Evolutionary conservation across 2,329 filamentous ascomycete species (phyloP).

Genomic region (Atkinsonella texensis): DNA sequence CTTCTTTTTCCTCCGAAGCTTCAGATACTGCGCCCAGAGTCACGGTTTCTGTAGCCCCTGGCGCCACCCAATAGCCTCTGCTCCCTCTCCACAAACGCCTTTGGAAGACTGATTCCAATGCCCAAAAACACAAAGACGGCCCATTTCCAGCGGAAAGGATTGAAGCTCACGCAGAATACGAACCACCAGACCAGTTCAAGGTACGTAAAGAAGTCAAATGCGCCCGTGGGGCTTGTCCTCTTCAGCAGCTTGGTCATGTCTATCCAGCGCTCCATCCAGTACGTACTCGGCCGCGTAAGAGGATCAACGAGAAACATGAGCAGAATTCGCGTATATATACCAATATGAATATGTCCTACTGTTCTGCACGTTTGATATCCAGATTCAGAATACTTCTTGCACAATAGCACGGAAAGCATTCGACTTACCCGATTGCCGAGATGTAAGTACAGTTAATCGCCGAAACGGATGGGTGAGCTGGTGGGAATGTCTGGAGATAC

Average conservation of each 20-base stretch:
- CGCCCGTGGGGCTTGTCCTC: slow-evolving; percentile 53
- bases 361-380: slow-evolving; percentile 14
- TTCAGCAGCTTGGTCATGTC: slow-evolving; percentile 70
- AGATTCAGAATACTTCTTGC: too few relatives aligned
- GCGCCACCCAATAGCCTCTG: slow-evolving; percentile 42
- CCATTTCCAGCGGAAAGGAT: slow-evolving; percentile 89
- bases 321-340: slow-evolving; percentile 75
- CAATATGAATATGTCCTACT: slow-evolving; percentile 80
- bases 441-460: slow-evolving; percentile 77
- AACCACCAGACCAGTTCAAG: slow-evolving; percentile 81
- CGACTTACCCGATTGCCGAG: slow-evolving; percentile 54
- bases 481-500: slow-evolving; percentile 82
- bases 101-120: slow-evolving; percentile 53
- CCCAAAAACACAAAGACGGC: slow-evolving; percentile 72
- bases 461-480: slow-evolving; percentile 58
- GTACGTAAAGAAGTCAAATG: slow-evolving; percentile 87
- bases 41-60: slow-evolving; percentile 21
- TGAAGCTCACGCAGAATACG: slow-evolving; percentile 62
- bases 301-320: slow-evolving; percentile 80
- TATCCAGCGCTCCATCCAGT: slow-evolving; percentile 78
- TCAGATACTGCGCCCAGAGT: slow-evolving; percentile 13
- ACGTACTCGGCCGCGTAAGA: slow-evolving; percentile 55
- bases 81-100: slow-evolving; percentile 54
- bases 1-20: not conserved
- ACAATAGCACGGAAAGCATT: too few relatives aligned